Evolutionary conservation across 805 yeast species (phyloP).

Genomic region (Lachancea fermentati): DNA sequence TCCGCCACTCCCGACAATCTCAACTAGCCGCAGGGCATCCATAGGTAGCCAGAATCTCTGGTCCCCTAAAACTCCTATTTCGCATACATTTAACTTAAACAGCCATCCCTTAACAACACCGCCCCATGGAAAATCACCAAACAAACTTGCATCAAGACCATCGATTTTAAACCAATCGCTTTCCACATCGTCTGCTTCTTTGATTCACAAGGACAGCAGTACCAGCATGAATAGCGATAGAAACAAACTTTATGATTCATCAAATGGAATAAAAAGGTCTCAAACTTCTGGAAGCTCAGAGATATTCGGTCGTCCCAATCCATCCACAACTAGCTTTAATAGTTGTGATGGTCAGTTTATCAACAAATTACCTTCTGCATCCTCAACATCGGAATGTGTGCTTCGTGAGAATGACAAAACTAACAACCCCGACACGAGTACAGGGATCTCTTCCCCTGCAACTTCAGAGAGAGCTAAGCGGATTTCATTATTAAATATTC

Average conservation of each 20-base stretch:
- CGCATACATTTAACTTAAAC: conserved; percentile 2
- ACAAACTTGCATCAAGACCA: not conserved
- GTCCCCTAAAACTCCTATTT: conserved; percentile 8
- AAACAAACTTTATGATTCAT: not conserved
- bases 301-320: not conserved
- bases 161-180: conserved; percentile 1
- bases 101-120: conserved; percentile 1
- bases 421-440: not conserved
- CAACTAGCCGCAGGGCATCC: conserved; percentile 23
- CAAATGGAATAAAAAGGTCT: not conserved
- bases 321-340: not conserved
- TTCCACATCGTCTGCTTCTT: conserved; percentile 8
- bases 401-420: not conserved
- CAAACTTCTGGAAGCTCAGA: not conserved
- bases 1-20: conserved; percentile 21
- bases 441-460: not conserved
- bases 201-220: conserved; percentile 2
- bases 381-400: no score
- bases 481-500: conserved; percentile 25
- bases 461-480: conserved; percentile 12
- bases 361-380: not conserved
- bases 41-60: conserved; percentile 6
- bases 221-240: conserved; percentile 3
- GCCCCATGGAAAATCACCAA: not conserved
- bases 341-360: not conserved